phyloP scores from a whole-genome alignment of 2,329 filamentous ascomycete species.

The Botrytis sinoallii region DNA sequence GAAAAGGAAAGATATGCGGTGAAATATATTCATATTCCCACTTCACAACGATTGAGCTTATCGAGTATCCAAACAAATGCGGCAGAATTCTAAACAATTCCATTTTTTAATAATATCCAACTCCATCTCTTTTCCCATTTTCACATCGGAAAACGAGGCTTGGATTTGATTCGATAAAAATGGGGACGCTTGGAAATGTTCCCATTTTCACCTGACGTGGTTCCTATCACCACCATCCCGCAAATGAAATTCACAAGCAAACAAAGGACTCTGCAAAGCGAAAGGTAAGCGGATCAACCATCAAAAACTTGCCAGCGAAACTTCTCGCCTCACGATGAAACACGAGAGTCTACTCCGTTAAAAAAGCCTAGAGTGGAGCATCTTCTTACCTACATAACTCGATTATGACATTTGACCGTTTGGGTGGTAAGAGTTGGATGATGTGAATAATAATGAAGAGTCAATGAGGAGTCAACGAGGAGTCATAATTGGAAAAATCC shows the following conservation, averaged over 20 bases:
- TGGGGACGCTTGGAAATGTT: slow-evolving; percentile 2
- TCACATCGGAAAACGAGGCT: slow-evolving; percentile 1
- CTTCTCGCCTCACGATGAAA: slow-evolving; percentile 15
- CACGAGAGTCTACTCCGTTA: neutral
- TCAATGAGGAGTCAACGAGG: neutral
- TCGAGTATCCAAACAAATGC: neutral
- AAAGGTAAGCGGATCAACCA: neutral
- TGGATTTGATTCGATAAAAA: neutral
- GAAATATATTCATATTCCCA: slow-evolving; percentile 11
- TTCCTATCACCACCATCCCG: slow-evolving; percentile 3
- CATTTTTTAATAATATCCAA: neutral
- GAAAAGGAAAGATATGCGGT: neutral
- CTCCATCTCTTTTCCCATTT: neutral
- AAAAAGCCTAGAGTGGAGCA: neutral
- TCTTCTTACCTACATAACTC: neutral
- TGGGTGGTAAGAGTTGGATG: neutral
- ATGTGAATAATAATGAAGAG: neutral
- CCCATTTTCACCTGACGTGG: slow-evolving; percentile 19
- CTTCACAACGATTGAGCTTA: neutral
- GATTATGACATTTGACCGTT: neutral
- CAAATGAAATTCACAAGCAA: neutral
- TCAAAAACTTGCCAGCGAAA: slow-evolving; percentile 12
- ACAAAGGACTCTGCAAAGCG: neutral
- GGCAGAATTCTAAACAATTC: neutral
- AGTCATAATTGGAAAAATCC: neutral